Base-by-base conservation (phyloP, 345 rosid genomes). In the Eucalyptus shirleyi region DNA sequence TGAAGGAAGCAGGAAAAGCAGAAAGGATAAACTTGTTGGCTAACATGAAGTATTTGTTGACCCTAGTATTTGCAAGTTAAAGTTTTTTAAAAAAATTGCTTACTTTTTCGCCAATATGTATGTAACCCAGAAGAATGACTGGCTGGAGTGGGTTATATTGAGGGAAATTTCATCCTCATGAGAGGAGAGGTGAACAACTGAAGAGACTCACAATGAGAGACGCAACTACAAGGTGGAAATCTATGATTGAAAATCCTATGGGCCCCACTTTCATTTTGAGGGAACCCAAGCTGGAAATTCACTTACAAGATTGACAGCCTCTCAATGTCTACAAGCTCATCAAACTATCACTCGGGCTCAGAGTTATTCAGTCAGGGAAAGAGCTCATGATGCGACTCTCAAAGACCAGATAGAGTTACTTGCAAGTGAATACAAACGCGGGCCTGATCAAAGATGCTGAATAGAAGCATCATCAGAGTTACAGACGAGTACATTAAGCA, bases 341-440 rank as follows among this genome's bases (percentile, higher is more conserved):
- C 28, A 77, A 37, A 77, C 83, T 77, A 0, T 77, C 1, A 4
- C 14, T 77, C 0, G 3, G 83, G 83, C 15, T 77, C 2, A 0
- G 28, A 37, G 83, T 77, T 19, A 37, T 37, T 21, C 83, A 37
- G 9, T 77, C 45, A 12, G 45, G 16, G 47, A 77, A 77, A 37
- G 83, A 77, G 16, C 83, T 77, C 83, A 19, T 3, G 26, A 72
- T 37, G 47, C 0, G 2, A 77, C 83, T 77, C 45, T 77, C 83
- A 77, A 40, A 37, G 45, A 77, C 83, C 83, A 21, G 28, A 72
- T 37, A 37, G 26, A 72, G 83, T 37, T 37, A 18, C 82, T 72
- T 34, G 82, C 82, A 18, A 19, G 26, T 19, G 82, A 72, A 72
- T 19, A 37, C 45, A 72, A 19, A 19, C 5, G 2, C 4, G 3